phyloP scores from a whole-genome alignment of 2,329 filamentous ascomycete genomes.

The Bimuria novae-zelandiae region DNA sequence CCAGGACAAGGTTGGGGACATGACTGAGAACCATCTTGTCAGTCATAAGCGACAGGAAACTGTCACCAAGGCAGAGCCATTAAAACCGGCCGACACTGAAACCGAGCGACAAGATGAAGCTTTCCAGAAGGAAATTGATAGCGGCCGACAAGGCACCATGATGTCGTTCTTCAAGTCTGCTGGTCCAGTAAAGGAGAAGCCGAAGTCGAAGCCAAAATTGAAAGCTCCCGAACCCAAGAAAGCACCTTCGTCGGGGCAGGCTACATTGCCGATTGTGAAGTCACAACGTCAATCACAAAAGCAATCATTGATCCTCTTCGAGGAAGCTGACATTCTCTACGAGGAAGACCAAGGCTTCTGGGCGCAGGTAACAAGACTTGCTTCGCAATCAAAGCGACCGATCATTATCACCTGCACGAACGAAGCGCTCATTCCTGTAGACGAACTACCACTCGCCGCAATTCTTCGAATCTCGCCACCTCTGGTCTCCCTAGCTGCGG shows the following conservation, averaged over 20 bases:
- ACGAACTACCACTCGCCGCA: slow-evolving; percentile 77
- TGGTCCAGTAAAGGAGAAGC: slow-evolving; percentile 26
- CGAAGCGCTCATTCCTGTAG: slow-evolving; percentile 77
- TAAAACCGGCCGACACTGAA: slow-evolving; percentile 39
- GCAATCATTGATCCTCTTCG: slow-evolving; percentile 90
- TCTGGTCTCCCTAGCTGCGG: slow-evolving; percentile 69
- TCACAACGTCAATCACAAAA: slow-evolving; percentile 64
- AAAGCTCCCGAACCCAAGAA: slow-evolving; percentile 21
- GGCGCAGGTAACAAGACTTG: slow-evolving; percentile 77
- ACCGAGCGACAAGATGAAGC: slow-evolving; percentile 48
- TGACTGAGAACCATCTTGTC: slow-evolving; percentile 94
- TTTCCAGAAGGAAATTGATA: slow-evolving; percentile 63
- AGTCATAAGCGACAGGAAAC: slow-evolving; percentile 49
- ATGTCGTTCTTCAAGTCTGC: slow-evolving; percentile 73
- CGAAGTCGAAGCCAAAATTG: slow-evolving; percentile 25
- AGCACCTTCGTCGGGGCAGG: slow-evolving; percentile 20
- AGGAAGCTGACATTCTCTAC: slow-evolving; percentile 92
- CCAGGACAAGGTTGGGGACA: slow-evolving; percentile 89
- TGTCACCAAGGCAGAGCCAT: slow-evolving; percentile 30
- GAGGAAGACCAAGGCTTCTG: slow-evolving; percentile 97
- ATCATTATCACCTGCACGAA: slow-evolving; percentile 96
- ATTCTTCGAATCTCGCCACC: slow-evolving; percentile 77
- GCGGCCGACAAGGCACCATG: slow-evolving; percentile 77
- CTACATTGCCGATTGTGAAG: slow-evolving; percentile 27
- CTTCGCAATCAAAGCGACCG: slow-evolving; percentile 83